Evolutionary conservation across 306 rosid genomes (phyloP), one percentile per base, ranked within the genome.

Genomic region (Luffa acutangula): DNA sequence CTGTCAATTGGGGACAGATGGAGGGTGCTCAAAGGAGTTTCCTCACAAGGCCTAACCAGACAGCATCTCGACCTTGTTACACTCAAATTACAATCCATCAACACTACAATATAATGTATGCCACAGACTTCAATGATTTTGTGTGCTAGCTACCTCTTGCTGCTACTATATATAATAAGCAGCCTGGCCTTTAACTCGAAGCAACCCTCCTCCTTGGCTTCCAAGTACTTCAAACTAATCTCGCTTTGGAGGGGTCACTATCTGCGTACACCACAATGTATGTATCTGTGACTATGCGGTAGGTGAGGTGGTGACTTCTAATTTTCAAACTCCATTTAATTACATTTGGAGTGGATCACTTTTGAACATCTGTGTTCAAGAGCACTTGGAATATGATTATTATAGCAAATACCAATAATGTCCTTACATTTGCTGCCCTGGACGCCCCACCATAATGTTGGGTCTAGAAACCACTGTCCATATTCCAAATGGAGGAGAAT

Each of bases 1-100:
- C 67, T 83, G 72, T 93, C 97, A 5, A 93, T 77, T 39, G 5
- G 79, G 7, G 97, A 93, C 4, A 93, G 81, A 34, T 86, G 85
- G 9, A 93, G 91, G 25, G 87, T 84, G 67, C 13, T 66, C 0
- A 41, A 25, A 60, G 92, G 91, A 2, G 91, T 86, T 63, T 88
- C 65, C 77, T 83, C 76, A 0, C 69, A 60, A 62, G 98, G 90
- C 79, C 75, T 90, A 59, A 91, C 91, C 25, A 86, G 46, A 60
- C 79, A 78, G 49, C 79, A 42, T 31, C 72, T 86, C 60, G 83
- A 69, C 83, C 95, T 84, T 60, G 39, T 83, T 58, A 91, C 93
- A 5, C 20, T 20, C 12, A 48, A 72, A 10, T 59, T 81, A 64
- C 84, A 14, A 53, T 75, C 85, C 93, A 89, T 87, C 4, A 14